Evolutionary conservation across 2,329 filamentous ascomycete genomes (phyloP).

Genomic region (Aspergillus ustus): DNA sequence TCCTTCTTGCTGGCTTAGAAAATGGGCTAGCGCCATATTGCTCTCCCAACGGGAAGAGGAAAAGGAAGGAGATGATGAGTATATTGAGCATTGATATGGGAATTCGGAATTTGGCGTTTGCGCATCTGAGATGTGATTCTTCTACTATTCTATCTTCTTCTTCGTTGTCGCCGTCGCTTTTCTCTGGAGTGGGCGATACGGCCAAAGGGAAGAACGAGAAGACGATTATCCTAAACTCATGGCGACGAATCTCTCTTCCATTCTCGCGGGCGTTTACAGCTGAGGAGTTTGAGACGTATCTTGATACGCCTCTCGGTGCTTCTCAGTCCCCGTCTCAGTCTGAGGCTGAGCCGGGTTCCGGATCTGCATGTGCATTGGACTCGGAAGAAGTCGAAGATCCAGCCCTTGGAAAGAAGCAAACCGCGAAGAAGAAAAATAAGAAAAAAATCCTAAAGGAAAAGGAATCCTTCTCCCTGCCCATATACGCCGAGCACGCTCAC

Average conservation of each 20-base stretch:
- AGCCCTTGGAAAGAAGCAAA: not conserved
- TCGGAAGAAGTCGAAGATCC: not conserved
- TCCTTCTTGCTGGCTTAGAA: conserved; percentile 57
- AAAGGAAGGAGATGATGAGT: conserved; percentile 40
- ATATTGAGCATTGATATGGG: conserved; percentile 85
- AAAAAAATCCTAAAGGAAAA: conserved; percentile 11
- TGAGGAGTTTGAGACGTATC: conserved; percentile 11
- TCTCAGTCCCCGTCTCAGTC: conserved; percentile 5
- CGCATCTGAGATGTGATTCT: conserved; percentile 53
- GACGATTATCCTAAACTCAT: conserved; percentile 40
- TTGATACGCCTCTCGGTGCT: conserved; percentile 32
- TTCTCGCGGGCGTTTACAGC: not conserved
- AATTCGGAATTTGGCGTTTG: conserved; percentile 78
- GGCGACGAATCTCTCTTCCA: conserved; percentile 41
- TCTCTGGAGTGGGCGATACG: not conserved
- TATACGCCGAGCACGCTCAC: conserved; percentile 62
- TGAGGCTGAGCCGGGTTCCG: not conserved
- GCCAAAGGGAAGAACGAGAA: not conserved
- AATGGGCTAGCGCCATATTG: conserved; percentile 22
- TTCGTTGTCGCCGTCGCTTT: not conserved
- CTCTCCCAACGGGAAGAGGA: not conserved
- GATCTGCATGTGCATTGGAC: too few relatives aligned
- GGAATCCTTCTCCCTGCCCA: conserved; percentile 55
- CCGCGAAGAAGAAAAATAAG: not conserved
- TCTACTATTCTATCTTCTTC: not conserved